These are phyloP conservation scores for Trichophyton mentagrophytes DNA, from an alignment of 2,329 filamentous ascomycete species.

Conservation along the genomic window DNA sequence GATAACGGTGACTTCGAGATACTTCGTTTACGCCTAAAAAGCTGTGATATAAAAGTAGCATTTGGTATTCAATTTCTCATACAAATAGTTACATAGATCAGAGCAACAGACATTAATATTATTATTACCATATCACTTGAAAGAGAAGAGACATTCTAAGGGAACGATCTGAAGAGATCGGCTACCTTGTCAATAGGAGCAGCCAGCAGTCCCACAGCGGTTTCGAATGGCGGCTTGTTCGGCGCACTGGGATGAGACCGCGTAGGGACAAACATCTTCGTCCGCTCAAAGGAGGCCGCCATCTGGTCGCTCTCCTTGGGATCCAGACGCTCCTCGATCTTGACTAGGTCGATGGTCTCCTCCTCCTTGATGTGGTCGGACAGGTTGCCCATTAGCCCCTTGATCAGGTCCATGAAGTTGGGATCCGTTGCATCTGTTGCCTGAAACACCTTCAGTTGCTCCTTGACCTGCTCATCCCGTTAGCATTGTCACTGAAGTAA, in stretches of 20 bases:
- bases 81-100: too few species aligned
- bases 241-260: constrained; percentile 41
- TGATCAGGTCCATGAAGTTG: constrained; percentile 34
- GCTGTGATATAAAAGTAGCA: not conserved
- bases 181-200: constrained; percentile 45
- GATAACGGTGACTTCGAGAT: not conserved
- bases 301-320: constrained; percentile 25
- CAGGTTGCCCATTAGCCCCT: constrained; percentile 34
- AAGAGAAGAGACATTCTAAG: constrained; percentile 13
- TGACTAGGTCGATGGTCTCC: constrained; percentile 38
- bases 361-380: constrained; percentile 40
- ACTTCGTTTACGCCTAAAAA: not conserved
- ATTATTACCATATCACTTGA: too few species aligned
- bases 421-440: constrained; percentile 28
- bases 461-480: constrained; percentile 35
- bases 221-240: constrained; percentile 45
- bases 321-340: constrained; percentile 35
- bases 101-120: too few species aligned
- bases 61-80: not conserved
- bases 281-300: constrained; percentile 36
- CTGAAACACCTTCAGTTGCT: constrained; percentile 40
- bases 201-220: constrained; percentile 40
- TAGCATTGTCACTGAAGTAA: not conserved
- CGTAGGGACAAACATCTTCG: constrained; percentile 43
- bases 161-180: constrained; percentile 46